phyloP scores from a whole-genome alignment of 2,329 filamentous ascomycete species.

The Alternaria infectoria region DNA sequence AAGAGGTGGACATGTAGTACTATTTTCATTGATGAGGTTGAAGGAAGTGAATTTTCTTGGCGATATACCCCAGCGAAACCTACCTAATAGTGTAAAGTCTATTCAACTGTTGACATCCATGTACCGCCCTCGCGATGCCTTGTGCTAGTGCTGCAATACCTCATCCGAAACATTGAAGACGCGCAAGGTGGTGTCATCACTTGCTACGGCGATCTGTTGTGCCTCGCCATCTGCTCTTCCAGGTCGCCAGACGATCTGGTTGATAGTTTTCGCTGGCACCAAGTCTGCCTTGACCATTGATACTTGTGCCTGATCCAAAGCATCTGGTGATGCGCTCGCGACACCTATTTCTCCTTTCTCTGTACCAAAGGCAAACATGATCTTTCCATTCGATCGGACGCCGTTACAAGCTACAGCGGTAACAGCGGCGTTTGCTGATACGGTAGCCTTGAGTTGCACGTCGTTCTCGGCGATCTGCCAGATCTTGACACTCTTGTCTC shows the following conservation, averaged over 20 bases:
- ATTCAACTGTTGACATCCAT: neutral
- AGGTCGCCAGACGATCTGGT: constrained; percentile 45
- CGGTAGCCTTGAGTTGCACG: constrained; percentile 30
- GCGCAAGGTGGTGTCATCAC: constrained; percentile 51
- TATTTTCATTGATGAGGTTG: neutral
- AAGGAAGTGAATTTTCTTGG: neutral
- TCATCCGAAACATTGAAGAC: constrained; percentile 34
- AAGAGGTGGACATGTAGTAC: neutral
- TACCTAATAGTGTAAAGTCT: neutral
- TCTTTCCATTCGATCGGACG: neutral
- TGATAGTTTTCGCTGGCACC: constrained; percentile 37
- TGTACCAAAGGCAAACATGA: constrained; percentile 42
- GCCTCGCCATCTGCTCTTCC: neutral
- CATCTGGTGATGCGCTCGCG: constrained; percentile 4
- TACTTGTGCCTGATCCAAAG: constrained; percentile 22
- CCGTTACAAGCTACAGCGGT: constrained; percentile 37
- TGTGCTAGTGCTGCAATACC: neutral
- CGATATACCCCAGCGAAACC: constrained; percentile 9
- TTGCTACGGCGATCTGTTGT: constrained; percentile 48
- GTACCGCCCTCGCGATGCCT: neutral
- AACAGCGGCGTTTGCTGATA: constrained; percentile 33
- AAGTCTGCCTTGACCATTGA: constrained; percentile 19
- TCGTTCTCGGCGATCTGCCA: constrained; percentile 53
- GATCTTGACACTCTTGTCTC: constrained; percentile 80
- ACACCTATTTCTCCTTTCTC: constrained; percentile 40